A percentile compares a stretch with the other conserved stretches of the same genome.
Conservation (phyloP, 768 basidiomycete genomes). For the Filobasidium wieringae region DNA sequence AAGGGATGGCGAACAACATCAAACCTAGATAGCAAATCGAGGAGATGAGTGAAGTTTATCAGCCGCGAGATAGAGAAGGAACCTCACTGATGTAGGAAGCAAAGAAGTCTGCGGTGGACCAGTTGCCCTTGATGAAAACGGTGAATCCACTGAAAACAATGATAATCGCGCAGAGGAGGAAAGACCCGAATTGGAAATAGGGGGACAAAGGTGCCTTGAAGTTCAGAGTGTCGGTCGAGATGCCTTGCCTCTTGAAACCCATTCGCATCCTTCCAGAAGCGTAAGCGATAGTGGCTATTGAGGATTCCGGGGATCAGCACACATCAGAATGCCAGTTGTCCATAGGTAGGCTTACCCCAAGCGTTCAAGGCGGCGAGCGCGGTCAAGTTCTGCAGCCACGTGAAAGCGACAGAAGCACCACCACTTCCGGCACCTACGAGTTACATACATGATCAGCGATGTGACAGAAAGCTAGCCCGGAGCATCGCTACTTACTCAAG, state of each 20-base stretch:
- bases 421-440: constrained; percentile 6
- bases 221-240: constrained; percentile 32
- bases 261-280: constrained; percentile 12
- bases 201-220: constrained; percentile 39
- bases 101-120: constrained; percentile 18
- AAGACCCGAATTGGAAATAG: constrained; percentile 17
- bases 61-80: not conserved
- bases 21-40: constrained; percentile 7
- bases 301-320: not conserved
- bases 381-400: constrained; percentile 22
- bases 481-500: not conserved
- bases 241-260: constrained; percentile 32
- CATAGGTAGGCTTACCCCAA: constrained; percentile 10
- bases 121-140: constrained; percentile 28
- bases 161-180: constrained; percentile 17
- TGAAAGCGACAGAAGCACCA: constrained; percentile 18
- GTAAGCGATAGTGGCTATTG: not conserved
- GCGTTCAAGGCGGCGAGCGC: constrained; percentile 16
- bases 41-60: not conserved
- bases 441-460: too few species aligned
- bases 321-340: not conserved
- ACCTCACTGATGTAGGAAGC: constrained; percentile 22
- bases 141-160: constrained; percentile 28
- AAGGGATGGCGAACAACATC: constrained; percentile 22
- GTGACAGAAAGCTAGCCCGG: not conserved